A percentile compares a stretch with the other conserved stretches of the same genome.
Conservation (phyloP, 371 early-diverging fungal species). For the Apophysomyces trapeziformis region DNA sequence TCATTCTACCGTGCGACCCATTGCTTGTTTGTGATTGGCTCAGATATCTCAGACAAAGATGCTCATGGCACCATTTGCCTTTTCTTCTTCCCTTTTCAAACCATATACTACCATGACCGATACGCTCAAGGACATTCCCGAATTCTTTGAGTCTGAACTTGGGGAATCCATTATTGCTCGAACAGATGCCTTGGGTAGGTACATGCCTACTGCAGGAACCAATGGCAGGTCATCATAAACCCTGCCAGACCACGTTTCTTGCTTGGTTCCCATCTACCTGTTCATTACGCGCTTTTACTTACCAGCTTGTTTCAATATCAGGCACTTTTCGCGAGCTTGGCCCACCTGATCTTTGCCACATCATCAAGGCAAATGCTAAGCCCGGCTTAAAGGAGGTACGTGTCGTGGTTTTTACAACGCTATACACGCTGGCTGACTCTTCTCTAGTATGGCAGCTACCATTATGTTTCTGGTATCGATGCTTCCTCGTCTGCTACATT, state of each 20-base stretch:
- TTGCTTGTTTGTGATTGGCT: slow-evolving; percentile 2
- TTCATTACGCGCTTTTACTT: slow-evolving; percentile 4
- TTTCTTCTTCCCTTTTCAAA: slow-evolving; percentile 12
- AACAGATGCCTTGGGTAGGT: slow-evolving; percentile 88
- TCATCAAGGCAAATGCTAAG: slow-evolving; percentile 87
- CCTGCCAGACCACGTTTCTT: not conserved
- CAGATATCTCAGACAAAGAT: not conserved
- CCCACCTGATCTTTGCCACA: slow-evolving; percentile 96
- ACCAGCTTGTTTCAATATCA: slow-evolving; percentile 21
- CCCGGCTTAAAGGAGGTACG: slow-evolving; percentile 80
- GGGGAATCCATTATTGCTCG: slow-evolving; percentile 87
- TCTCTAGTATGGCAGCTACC: slow-evolving; percentile 67
- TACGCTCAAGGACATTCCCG: slow-evolving; percentile 80
- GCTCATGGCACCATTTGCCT: slow-evolving; percentile 8
- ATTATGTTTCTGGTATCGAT: slow-evolving; percentile 91
- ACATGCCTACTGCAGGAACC: slow-evolving; percentile 1
- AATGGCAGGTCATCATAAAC: not conserved
- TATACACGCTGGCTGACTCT: not conserved
- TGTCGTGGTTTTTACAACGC: not conserved
- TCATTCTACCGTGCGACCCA: too few relatives aligned
- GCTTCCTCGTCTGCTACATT: slow-evolving; percentile 94
- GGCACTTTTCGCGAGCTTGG: slow-evolving; percentile 92
- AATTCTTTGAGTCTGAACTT: slow-evolving; percentile 91
- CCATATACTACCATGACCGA: slow-evolving; percentile 45
- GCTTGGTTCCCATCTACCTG: not conserved